Percentiles rank a stretch among this genome's conserved stretches.
phyloP scores from a whole-genome alignment of 306 rosid genomes.

The Sechiopsis laciniata region DNA sequence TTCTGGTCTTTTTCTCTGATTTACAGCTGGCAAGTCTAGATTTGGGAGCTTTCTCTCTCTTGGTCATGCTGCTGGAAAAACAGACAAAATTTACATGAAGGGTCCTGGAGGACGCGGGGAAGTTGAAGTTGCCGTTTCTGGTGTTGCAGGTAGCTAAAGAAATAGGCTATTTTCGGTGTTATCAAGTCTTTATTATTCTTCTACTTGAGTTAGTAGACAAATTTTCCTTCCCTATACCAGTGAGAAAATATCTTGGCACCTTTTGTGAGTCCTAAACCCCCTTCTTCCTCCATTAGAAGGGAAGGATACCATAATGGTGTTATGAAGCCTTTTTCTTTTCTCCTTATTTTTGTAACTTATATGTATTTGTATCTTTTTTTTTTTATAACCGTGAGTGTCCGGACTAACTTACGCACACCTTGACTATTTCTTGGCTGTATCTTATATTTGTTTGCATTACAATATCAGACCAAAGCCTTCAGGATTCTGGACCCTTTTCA shows the following conservation, averaged over 20 bases:
- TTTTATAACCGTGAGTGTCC: too few relatives aligned
- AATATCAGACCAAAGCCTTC: constrained; percentile 82
- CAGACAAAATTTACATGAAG: constrained; percentile 90
- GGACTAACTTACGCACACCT: too few relatives aligned
- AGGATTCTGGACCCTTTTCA: constrained; percentile 67
- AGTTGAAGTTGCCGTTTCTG: constrained; percentile 98
- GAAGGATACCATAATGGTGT: background rate
- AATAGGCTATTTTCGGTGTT: background rate
- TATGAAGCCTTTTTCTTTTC: background rate
- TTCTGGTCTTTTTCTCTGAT: constrained; percentile 7
- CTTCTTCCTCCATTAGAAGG: background rate
- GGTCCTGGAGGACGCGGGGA: constrained; percentile 99
- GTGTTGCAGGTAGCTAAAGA: constrained; percentile 60
- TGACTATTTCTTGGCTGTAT: too few relatives aligned
- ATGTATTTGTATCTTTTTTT: background rate
- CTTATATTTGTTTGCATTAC: constrained; percentile 7
- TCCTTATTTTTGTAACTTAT: constrained; percentile 28
- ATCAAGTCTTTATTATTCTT: constrained; percentile 12
- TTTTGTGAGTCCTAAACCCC: background rate
- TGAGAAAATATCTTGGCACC: background rate
- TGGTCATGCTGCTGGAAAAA: constrained; percentile 63
- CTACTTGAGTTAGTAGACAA: background rate
- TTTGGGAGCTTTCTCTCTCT: constrained; percentile 82
- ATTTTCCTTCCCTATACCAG: background rate
- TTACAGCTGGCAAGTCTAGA: constrained; percentile 75